Evolutionary conservation across 176 grass and related monocot species (phyloP).

Genomic region (Elymus sibiricus): DNA sequence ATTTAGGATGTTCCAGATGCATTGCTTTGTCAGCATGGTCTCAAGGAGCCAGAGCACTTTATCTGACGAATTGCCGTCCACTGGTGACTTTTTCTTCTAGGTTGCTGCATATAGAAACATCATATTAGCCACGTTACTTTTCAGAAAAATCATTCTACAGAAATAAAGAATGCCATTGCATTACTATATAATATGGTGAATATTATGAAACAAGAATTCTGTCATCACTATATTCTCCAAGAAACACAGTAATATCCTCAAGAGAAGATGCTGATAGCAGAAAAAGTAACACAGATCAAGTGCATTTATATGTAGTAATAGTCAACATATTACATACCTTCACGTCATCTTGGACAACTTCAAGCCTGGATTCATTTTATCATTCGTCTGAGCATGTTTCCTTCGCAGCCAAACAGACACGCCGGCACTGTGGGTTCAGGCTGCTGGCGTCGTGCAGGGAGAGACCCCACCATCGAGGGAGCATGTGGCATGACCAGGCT

Average conservation of each 20-base stretch:
- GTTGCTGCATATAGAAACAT: too few relatives aligned
- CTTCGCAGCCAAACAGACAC: constrained; percentile 37
- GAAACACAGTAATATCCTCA: neutral
- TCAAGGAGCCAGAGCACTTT: constrained; percentile 48
- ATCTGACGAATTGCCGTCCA: neutral
- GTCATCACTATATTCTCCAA: neutral
- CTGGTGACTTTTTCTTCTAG: neutral
- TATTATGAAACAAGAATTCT: too few relatives aligned
- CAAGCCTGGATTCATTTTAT: constrained; percentile 43
- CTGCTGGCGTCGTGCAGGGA: too few relatives aligned
- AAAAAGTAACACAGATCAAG: constrained; percentile 17
- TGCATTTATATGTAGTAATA: constrained; percentile 24
- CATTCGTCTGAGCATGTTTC: constrained; percentile 39
- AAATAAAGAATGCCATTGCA: neutral
- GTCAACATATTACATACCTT: constrained; percentile 33
- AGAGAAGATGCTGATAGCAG: neutral
- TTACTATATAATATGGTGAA: neutral
- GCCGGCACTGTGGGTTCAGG: neutral
- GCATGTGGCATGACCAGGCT: too few relatives aligned
- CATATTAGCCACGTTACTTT: neutral
- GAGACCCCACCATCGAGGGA: too few relatives aligned
- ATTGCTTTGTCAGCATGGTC: constrained; percentile 31
- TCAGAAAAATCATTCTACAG: neutral
- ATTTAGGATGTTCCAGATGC: constrained; percentile 49
- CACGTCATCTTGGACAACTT: constrained; percentile 17